Percentiles rank a stretch among this genome's conserved stretches.
phyloP scores from a whole-genome alignment of 768 basidiomycete genomes.

The Melanogaster broomeanus region DNA sequence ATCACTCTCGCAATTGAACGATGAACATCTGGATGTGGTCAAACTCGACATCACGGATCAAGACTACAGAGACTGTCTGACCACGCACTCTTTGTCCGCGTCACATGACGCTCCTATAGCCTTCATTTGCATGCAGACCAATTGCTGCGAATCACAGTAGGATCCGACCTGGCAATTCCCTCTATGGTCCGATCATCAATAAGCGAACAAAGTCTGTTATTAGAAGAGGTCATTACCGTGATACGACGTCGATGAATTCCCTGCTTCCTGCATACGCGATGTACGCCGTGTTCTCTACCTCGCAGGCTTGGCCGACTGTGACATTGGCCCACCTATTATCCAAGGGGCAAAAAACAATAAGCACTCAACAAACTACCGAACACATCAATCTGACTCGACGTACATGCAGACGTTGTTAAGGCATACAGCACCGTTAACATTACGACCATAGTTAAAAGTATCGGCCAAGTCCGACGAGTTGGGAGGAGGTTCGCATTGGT shows the following conservation, averaged over 20 bases:
- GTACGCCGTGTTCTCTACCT: slow-evolving; percentile 79
- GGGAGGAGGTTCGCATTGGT: slow-evolving; percentile 73
- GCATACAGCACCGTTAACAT: slow-evolving; percentile 83
- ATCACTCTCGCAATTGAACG: slow-evolving; percentile 70
- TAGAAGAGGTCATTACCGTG: slow-evolving; percentile 50
- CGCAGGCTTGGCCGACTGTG: slow-evolving; percentile 62
- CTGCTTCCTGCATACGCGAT: slow-evolving; percentile 59
- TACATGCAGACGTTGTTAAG: slow-evolving; percentile 84
- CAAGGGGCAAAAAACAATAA: not conserved
- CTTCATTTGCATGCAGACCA: slow-evolving; percentile 62
- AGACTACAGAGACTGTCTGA: not conserved
- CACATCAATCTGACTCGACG: slow-evolving; percentile 22
- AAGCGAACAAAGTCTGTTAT: not conserved
- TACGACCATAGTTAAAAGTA: slow-evolving; percentile 61
- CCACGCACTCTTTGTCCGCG: slow-evolving; percentile 57
- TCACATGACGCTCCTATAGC: slow-evolving; percentile 57
- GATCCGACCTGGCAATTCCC: slow-evolving; percentile 72
- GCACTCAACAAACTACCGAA: not conserved
- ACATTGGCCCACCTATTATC: slow-evolving; percentile 72
- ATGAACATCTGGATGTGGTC: slow-evolving; percentile 54
- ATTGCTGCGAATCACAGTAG: slow-evolving; percentile 70
- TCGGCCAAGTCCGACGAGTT: slow-evolving; percentile 68
- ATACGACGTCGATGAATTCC: slow-evolving; percentile 79
- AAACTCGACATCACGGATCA: slow-evolving; percentile 34
- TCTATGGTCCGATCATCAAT: slow-evolving; percentile 32